These are phyloP conservation scores for Salix brachista DNA, from an alignment of 345 rosid species.

Conservation along the genomic window DNA sequence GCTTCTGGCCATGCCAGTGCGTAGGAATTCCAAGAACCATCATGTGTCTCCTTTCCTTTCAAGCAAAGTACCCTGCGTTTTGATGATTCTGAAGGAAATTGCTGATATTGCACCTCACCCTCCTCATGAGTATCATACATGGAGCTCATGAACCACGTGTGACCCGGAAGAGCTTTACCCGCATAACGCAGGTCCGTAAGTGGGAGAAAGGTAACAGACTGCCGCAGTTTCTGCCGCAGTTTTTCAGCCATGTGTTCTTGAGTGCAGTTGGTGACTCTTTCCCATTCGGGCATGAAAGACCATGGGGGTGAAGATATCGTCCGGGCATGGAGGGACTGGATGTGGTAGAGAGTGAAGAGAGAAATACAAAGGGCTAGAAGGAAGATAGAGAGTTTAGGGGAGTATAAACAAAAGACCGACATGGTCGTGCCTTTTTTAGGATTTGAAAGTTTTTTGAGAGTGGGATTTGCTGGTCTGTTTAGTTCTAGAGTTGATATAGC, in stretches of 20 bases:
- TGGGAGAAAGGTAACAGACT: conserved; percentile 54
- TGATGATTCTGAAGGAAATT: conserved; percentile 61
- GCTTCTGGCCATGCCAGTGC: conserved; percentile 63
- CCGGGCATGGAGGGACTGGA: conserved; percentile 25
- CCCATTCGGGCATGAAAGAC: conserved; percentile 19
- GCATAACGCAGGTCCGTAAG: conserved; percentile 60
- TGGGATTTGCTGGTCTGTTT: not conserved
- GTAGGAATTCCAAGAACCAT: conserved; percentile 71
- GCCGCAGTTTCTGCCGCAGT: too few species aligned
- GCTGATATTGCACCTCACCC: conserved; percentile 59
- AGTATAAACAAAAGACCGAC: conserved; percentile 8
- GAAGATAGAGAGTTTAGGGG: conserved; percentile 27
- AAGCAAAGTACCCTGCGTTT: conserved; percentile 53
- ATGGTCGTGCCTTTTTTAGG: not conserved
- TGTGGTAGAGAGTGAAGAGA: conserved; percentile 35
- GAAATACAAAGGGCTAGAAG: conserved; percentile 18
- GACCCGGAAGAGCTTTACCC: conserved; percentile 43
- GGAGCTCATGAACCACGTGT: conserved; percentile 85
- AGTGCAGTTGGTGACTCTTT: conserved; percentile 14
- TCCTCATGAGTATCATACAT: conserved; percentile 49
- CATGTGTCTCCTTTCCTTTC: conserved; percentile 53
- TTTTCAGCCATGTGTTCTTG: conserved; percentile 24
- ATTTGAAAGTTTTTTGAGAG: not conserved
- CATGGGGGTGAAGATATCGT: conserved; percentile 18
- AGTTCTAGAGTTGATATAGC: conserved; percentile 6